A percentile compares a stretch with the other conserved stretches of the same genome.
phyloP scores from a whole-genome alignment of 2,329 filamentous ascomycete genomes.

The Falciphora oryzae region DNA sequence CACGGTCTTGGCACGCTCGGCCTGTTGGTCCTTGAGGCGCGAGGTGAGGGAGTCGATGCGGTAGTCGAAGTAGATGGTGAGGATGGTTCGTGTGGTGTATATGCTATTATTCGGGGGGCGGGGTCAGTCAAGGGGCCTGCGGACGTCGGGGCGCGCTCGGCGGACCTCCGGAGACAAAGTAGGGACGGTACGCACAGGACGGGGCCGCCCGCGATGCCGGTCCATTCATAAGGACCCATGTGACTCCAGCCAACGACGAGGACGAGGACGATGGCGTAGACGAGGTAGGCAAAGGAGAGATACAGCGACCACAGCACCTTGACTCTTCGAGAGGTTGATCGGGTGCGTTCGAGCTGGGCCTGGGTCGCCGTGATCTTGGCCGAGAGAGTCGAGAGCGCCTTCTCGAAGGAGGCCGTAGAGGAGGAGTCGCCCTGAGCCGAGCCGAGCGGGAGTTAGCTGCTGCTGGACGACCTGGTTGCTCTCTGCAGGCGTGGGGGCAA shows the following conservation, averaged over 20 bases:
- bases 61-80: conserved; percentile 72
- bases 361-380: conserved; percentile 74
- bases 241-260: conserved; percentile 81
- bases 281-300: conserved; percentile 81
- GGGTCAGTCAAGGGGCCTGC: not conserved
- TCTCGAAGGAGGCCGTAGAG: conserved; percentile 90
- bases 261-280: conserved; percentile 74
- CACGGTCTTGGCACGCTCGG: conserved; percentile 80
- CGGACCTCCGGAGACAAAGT: not conserved
- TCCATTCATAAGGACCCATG: conserved; percentile 72
- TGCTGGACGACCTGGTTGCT: not conserved
- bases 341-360: conserved; percentile 65
- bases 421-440: conserved; percentile 61
- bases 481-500: not conserved
- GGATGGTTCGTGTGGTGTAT: conserved; percentile 61
- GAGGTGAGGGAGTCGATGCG: conserved; percentile 65
- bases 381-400: conserved; percentile 75
- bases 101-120: conserved; percentile 51
- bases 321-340: conserved; percentile 67
- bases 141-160: not conserved
- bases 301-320: conserved; percentile 89
- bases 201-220: conserved; percentile 71
- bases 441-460: not conserved
- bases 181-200: conserved; percentile 50
- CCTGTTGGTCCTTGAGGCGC: conserved; percentile 67